Evolutionary conservation across 2,329 filamentous ascomycete genomes (phyloP), one percentile per base, ranked within the genome.

Genomic region (Parastagonospora nodorum): DNA sequence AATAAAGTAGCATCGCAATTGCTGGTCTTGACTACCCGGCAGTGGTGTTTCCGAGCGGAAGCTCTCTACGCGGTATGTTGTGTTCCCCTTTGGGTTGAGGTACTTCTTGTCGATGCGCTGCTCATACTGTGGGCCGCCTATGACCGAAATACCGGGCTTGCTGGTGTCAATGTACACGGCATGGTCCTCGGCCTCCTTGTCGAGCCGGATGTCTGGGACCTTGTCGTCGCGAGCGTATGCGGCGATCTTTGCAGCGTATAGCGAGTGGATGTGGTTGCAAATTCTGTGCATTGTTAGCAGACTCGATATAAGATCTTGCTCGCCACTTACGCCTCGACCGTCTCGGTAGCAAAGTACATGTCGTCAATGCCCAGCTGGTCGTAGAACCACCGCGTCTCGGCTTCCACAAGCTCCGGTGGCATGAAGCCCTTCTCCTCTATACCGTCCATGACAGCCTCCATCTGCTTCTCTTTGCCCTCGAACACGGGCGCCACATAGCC

Each of bases 151-250:
- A 60, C 94, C 94, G 12, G 94, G 93, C 69, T 88, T 88, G 75
- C 92, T 97, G 48, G 94, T 99, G 74, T 99, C 94, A 63, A 99
- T 97, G 78, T 97, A 99, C 69, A 97, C 95, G 52, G 94, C 94
- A 71, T 97, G 94, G 73, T 97, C 94, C 51, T 82, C 79, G 16
- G 91, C 91, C 77, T 99, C 94, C 84, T 97, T 97, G 73, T 97
- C 93, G 36, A 99, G 80, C 57, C 92, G 86, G 65, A 99, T 97
- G 77, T 97, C 92, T 66, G 97, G 84, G 61, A 88, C 88, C 81
- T 95, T 95, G 77, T 97, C 93, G 74, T 95, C 89, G 50, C 94
- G 87, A 31, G 93, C 91, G 72, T 90, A 94, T 8, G 94, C 92
- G 32, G 94, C 94, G 40, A 97, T 87, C 79, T 97, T 97, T 73